Base-by-base conservation (phyloP, 225 moss, liverwort and hornwort species). In the Neckera pumila region DNA sequence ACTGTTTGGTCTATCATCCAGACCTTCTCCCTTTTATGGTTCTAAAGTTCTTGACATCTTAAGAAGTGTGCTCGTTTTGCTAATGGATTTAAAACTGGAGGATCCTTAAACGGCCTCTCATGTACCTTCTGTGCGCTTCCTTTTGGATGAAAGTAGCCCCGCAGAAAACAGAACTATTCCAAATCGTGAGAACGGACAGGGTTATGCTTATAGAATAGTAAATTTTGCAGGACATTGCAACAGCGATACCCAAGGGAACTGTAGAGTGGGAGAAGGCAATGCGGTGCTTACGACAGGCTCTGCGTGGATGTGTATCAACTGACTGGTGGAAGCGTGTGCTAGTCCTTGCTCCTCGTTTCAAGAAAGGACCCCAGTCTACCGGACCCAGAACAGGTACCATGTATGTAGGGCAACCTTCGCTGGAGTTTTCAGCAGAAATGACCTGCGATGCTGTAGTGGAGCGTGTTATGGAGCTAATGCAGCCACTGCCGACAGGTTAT, bases 291-390 rank as follows among this genome's bases (percentile, higher is more conserved):
- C 92, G 95, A 87, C 98, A 98, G 81, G 98, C 96, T 45, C 89
- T 97, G 87, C 97, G 93, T 83, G 92, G 89, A 80, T 94, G 93
- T 90, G 95, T 97, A 78, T 97, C 98, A 85, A 95, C 95, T 81
- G 98, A 97, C 85, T 98, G 98, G 98, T 98, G 98, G 98, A 97
- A 93, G 87, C 93, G 91, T 83, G 98, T 98, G 89, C 89, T 98
- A 23, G 91, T 97, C 80, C 91, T 95, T 87, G 98, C 98, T 79
- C 97, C 98, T 84, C 94, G 96, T 84, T 98, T 96, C 76, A 94
- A 96, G 82, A 94, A 96, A 91, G 95, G 94, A 87, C 89, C 93
- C 71, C 97, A 96, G 85, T 83, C 89, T 62, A 85, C 85, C 36
- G 91, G 90, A 72, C 87, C 87, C 27, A 93, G 98, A 90, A 81